Conservation (phyloP, 2,329 filamentous ascomycete genomes). For the Madurella fahalii region DNA sequence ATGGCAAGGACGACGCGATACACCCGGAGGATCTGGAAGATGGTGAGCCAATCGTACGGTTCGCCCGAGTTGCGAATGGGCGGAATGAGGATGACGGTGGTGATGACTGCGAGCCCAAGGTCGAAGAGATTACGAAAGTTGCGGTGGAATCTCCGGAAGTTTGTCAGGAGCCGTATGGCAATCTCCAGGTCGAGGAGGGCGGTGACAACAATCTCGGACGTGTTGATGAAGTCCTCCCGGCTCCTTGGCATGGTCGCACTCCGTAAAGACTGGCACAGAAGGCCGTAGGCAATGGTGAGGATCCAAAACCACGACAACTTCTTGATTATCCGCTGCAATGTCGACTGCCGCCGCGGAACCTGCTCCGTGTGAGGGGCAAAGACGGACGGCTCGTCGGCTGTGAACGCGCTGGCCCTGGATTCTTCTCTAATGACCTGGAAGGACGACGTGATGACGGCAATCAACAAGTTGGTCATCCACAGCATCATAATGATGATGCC, state of each 20-base stretch:
- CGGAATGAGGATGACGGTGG: slow-evolving; percentile 80
- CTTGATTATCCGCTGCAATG: slow-evolving; percentile 67
- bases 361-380: slow-evolving; percentile 37
- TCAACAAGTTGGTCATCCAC: slow-evolving; percentile 91
- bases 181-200: slow-evolving; percentile 79
- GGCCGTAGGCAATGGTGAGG: slow-evolving; percentile 69
- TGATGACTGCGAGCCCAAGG: slow-evolving; percentile 72
- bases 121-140: slow-evolving; percentile 76
- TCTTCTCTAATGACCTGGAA: slow-evolving; percentile 98
- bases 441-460: slow-evolving; percentile 96
- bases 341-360: slow-evolving; percentile 39
- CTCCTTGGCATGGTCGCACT: slow-evolving; percentile 68
- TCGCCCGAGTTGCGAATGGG: slow-evolving; percentile 67
- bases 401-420: slow-evolving; percentile 90
- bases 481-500: slow-evolving; percentile 88
- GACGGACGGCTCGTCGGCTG: slow-evolving; percentile 54
- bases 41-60: slow-evolving; percentile 79
- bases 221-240: slow-evolving; percentile 62
- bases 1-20: slow-evolving; percentile 91
- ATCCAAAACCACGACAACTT: slow-evolving; percentile 78
- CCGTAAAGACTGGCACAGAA: slow-evolving; percentile 74
- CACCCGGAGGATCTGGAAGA: slow-evolving; percentile 88
- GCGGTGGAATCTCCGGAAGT: slow-evolving; percentile 77
- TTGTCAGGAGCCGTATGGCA: slow-evolving; percentile 66
- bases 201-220: slow-evolving; percentile 72